Percentiles rank a stretch among this genome's conserved stretches.
Conservation (phyloP, 2,329 filamentous ascomycete genomes). For the Herpotrichia juniperi region DNA sequence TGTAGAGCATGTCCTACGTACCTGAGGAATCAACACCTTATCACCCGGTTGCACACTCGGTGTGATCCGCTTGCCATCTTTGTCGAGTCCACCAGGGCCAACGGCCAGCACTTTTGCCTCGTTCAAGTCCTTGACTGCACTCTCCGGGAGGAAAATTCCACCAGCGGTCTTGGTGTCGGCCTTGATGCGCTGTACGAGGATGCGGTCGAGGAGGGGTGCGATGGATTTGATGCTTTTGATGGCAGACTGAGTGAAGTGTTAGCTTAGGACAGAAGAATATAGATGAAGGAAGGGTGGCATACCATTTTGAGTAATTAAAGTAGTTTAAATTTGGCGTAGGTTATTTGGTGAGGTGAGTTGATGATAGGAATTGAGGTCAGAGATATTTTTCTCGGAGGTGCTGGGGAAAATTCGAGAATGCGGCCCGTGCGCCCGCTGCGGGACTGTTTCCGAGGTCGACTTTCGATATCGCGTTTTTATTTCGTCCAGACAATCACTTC, state of each 20-base stretch:
- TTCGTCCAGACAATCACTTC: not conserved
- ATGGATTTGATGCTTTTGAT: conserved; percentile 96
- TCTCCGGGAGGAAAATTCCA: conserved; percentile 98
- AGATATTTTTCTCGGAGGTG: conserved; percentile 2
- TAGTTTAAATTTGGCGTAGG: conserved; percentile 1
- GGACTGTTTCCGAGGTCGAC: not conserved
- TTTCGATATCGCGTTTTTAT: not conserved
- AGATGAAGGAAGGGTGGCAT: conserved; percentile 5
- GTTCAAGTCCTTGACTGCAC: conserved; percentile 96
- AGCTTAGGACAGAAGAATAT: conserved; percentile 1
- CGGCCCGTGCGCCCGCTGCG: not conserved
- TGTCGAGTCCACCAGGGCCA: conserved; percentile 85
- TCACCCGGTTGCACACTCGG: conserved; percentile 86
- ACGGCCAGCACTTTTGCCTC: conserved; percentile 96
- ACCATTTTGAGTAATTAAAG: conserved; percentile 17
- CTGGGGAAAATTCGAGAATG: conserved; percentile 17
- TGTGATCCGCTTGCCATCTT: conserved; percentile 84
- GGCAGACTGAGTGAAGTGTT: conserved; percentile 51
- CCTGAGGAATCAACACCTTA: conserved; percentile 94
- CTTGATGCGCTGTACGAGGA: conserved; percentile 97
- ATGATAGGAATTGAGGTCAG: not conserved
- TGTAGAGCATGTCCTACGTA: conserved; percentile 53
- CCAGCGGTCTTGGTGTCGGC: conserved; percentile 94
- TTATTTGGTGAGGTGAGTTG: not conserved
- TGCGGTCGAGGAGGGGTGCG: conserved; percentile 93